Conservation (phyloP, 306 rosid species). For the Macrotyloma uniflorum region DNA sequence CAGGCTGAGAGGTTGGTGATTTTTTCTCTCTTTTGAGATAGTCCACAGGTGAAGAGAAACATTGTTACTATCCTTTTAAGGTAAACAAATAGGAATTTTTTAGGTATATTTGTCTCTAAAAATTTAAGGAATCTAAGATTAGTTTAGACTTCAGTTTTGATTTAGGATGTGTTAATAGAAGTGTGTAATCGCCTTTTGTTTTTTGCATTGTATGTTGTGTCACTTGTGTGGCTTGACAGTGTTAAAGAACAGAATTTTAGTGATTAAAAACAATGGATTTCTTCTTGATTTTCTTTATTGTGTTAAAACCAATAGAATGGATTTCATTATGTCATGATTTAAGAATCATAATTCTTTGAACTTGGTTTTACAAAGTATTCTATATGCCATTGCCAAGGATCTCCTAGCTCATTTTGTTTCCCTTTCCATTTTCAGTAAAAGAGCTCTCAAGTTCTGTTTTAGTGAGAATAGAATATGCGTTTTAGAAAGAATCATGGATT, state of each 20-base stretch:
- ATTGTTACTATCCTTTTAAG: conserved; percentile 20
- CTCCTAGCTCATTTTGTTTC: not conserved
- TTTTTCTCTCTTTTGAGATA: conserved; percentile 1
- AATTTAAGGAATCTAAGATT: not conserved
- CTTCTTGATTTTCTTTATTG: conserved; percentile 3
- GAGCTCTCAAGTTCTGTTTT: not conserved
- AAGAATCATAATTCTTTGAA: conserved; percentile 6
- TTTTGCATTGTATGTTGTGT: not conserved
- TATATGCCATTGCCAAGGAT: not conserved
- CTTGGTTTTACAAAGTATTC: not conserved
- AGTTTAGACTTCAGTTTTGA: not conserved
- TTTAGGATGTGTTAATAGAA: not conserved
- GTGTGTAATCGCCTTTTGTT: not conserved
- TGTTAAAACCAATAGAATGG: not conserved
- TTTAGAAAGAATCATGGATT: not conserved
- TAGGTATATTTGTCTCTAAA: not conserved
- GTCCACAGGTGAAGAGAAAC: not conserved
- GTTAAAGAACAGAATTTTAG: not conserved
- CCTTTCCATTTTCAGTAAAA: not conserved
- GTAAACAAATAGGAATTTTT: conserved; percentile 4
- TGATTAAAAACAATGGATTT: not conserved
- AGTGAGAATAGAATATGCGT: not conserved
- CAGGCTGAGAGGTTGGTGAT: not conserved
- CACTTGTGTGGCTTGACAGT: not conserved
- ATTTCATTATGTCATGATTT: conserved; percentile 20